Conservation (phyloP, 2,329 filamentous ascomycete genomes). For the Lasiodiplodia theobromae region DNA sequence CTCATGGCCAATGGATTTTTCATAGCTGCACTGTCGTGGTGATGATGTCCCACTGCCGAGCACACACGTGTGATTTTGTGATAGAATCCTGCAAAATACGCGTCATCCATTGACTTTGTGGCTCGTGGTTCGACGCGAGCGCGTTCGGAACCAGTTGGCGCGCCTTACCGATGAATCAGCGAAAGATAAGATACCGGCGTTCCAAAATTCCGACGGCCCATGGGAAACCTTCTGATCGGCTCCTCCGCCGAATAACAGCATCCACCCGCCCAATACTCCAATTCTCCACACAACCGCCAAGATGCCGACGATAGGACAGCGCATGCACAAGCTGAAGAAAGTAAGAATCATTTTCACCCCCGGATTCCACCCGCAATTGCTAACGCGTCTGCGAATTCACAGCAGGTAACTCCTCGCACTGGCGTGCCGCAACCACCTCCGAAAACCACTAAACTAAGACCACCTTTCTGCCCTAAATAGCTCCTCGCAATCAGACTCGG, state of each 20-base stretch:
- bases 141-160: neutral
- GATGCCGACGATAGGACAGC: conserved; percentile 68
- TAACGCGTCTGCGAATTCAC: neutral
- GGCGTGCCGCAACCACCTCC: conserved; percentile 15
- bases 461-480: conserved; percentile 52
- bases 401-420: conserved; percentile 14
- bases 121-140: neutral
- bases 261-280: neutral
- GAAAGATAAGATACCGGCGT: conserved; percentile 28
- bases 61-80: neutral
- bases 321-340: conserved; percentile 76
- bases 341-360: conserved; percentile 49
- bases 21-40: neutral
- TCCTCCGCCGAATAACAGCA: conserved; percentile 4
- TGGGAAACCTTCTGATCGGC: conserved; percentile 26
- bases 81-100: neutral
- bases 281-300: conserved; percentile 28
- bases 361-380: neutral
- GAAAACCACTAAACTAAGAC: conserved; percentile 20
- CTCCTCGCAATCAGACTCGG: conserved; percentile 79
- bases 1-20: conserved; percentile 24
- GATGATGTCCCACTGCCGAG: neutral
- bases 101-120: neutral
- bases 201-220: conserved; percentile 24
- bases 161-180: conserved; percentile 20